A percentile compares a stretch with the other conserved stretches of the same genome.
Evolutionary conservation across 495 filamentous ascomycete genomes (phyloP).

Genomic region (Podospora bellae-mahoneyi): DNA sequence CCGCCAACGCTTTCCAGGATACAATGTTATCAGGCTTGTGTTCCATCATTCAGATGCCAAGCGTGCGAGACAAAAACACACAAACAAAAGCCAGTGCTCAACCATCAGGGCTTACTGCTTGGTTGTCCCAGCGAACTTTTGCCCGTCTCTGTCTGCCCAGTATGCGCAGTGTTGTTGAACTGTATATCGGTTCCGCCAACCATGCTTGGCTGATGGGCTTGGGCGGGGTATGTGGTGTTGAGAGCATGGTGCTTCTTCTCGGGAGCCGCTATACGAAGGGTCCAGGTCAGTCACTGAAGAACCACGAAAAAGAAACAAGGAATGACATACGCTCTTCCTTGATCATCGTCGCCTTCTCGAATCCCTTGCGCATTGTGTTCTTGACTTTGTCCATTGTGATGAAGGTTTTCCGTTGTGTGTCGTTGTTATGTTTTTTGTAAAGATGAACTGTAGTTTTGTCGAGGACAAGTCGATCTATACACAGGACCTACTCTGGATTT

Average conservation of each 20-base stretch:
- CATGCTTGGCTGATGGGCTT: conserved; percentile 15
- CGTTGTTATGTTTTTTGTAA: not conserved
- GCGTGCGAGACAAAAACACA: not conserved
- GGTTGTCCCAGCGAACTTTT: conserved; percentile 13
- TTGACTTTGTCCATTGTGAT: conserved; percentile 17
- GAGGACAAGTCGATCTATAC: not conserved
- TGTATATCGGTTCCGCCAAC: conserved; percentile 13
- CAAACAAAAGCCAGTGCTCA: not conserved
- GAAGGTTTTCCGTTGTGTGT: not conserved
- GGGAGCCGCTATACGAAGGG: not conserved
- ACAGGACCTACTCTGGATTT: not conserved
- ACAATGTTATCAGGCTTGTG: not conserved
- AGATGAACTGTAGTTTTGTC: not conserved
- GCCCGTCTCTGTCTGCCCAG: not conserved
- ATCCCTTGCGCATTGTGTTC: conserved; percentile 14
- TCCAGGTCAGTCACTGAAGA: not conserved
- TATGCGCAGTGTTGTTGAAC: conserved; percentile 2
- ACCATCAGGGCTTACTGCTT: conserved; percentile 9
- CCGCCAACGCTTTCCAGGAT: not conserved
- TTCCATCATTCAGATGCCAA: not conserved
- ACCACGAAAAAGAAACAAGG: not conserved
- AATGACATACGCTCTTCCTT: conserved; percentile 20
- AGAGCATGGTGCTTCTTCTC: conserved; percentile 13
- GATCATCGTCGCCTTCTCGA: conserved; percentile 14
- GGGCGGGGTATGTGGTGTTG: conserved; percentile 13